Conservation (phyloP, 345 rosid species). For the Eucalyptus marginata region DNA sequence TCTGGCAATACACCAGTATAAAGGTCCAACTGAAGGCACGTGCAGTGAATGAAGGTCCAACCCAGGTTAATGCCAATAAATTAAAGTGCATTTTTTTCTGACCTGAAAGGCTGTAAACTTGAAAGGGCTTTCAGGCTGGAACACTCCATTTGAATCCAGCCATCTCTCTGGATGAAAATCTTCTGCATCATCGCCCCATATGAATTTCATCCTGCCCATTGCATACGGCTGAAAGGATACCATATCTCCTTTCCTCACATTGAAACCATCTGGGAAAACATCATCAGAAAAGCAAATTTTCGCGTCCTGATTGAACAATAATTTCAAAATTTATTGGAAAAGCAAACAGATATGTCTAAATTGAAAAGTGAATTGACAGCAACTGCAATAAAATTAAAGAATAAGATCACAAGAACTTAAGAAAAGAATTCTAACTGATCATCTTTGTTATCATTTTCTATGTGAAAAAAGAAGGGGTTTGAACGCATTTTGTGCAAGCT, state of each 20-base stretch:
- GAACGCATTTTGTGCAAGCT: neutral
- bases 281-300: conserved; percentile 50
- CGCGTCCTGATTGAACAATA: conserved; percentile 21
- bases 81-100: neutral
- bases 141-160: conserved; percentile 30
- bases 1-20: neutral
- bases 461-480: neutral
- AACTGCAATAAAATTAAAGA: neutral
- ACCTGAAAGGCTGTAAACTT: conserved; percentile 62
- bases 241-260: conserved; percentile 41
- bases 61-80: neutral
- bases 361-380: neutral
- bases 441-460: neutral
- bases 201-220: conserved; percentile 57
- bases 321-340: neutral
- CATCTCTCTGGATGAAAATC: conserved; percentile 47
- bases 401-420: neutral
- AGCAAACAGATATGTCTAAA: neutral
- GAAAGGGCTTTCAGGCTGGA: conserved; percentile 39
- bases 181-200: conserved; percentile 43
- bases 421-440: neutral
- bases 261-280: conserved; percentile 44
- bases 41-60: neutral
- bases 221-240: conserved; percentile 46
- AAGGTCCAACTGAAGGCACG: neutral